Percentiles rank a stretch among this genome's conserved stretches.
Conservation (phyloP, 1,284 basidiomycete genomes). For the Trichosporon sp. region DNA sequence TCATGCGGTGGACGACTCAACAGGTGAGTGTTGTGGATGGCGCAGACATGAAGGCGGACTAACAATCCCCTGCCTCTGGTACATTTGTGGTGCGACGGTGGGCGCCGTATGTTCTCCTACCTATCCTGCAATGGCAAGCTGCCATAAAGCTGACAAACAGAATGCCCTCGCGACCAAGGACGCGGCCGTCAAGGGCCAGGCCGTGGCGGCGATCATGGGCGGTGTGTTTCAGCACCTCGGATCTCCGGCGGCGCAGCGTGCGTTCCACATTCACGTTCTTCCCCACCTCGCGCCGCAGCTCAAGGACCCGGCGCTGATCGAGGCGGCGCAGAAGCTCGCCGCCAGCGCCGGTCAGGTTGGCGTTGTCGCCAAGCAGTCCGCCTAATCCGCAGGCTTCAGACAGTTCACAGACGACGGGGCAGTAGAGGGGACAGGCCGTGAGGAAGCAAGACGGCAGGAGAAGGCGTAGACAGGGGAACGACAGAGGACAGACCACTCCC, state of each 20-base stretch:
- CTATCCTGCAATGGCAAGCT: background rate
- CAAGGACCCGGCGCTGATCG: slow-evolving; percentile 44
- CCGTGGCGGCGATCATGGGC: slow-evolving; percentile 52
- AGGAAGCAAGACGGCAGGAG: background rate
- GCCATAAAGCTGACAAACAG: slow-evolving; percentile 31
- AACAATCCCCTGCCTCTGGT: too few relatives aligned
- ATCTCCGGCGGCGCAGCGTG: slow-evolving; percentile 53
- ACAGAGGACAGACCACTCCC: background rate
- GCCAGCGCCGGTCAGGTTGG: slow-evolving; percentile 31
- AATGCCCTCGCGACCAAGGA: slow-evolving; percentile 33
- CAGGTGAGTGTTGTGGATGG: slow-evolving; percentile 40
- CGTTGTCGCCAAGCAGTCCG: slow-evolving; percentile 17
- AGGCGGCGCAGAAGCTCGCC: slow-evolving; percentile 36
- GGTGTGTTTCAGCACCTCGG: slow-evolving; percentile 52
- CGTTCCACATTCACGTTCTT: slow-evolving; percentile 53
- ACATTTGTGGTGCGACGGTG: too few relatives aligned
- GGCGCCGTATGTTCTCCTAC: too few relatives aligned
- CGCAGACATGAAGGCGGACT: too few relatives aligned
- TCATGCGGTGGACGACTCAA: slow-evolving; percentile 53
- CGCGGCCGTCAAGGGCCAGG: slow-evolving; percentile 46
- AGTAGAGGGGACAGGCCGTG: background rate
- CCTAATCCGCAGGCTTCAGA: background rate
- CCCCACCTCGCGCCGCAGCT: slow-evolving; percentile 47
- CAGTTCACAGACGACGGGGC: background rate
- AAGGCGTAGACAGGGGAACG: slow-evolving; percentile 2